Base-by-base conservation (phyloP, 2,329 filamentous ascomycete species). In the Pestalotiopsis sp. region DNA sequence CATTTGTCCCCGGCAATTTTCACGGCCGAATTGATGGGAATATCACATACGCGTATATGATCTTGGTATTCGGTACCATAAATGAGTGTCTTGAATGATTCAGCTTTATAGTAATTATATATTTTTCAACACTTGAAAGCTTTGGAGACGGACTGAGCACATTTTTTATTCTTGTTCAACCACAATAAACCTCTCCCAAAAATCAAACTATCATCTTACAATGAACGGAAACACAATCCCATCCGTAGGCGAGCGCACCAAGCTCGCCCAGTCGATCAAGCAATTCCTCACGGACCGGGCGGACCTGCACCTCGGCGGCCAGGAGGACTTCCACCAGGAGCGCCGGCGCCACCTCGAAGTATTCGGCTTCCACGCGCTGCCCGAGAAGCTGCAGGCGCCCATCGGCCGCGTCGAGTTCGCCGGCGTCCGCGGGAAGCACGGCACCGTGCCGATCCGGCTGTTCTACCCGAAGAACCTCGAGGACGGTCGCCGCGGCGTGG, bases 371-470 rank as follows among this genome's bases (percentile, higher is more conserved):
- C 76, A 77, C 66, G 68, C 69, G 14, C 70, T 78, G 2, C 71
- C 72, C 4, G 70, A 71, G 7, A 72, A 71, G 17, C 72, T 74
- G 52, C 68, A 70, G 36, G 71, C 75, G 4, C 69, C 74, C 12
- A 80, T 80, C 56, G 69, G 73, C 12, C 68, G 72, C 5, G 75
- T 79, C 23, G 77, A 80, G 40, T 79, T 78, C 69, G 77, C 77
- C 2, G 76, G 74, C 9, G 69, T 80, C 56, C 74, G 75, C 27
- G 77, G 77, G 1, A 78, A 75, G 0, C 73, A 80, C 58, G 77
- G 78, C 7, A 80, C 77, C 1, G 79, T 80, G 4, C 77, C 75
- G 0, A 68, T 80, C n/a, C 73, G 78, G 4, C 68, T 78, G 11
- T 75, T 80, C n/a, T 78, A 80, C 66, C 76, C 76, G 4, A 71